Evolutionary conservation across 148 eudicot species (phyloP), one percentile per base, ranked within the genome.

Genomic region (Chenopodium quinoa): DNA sequence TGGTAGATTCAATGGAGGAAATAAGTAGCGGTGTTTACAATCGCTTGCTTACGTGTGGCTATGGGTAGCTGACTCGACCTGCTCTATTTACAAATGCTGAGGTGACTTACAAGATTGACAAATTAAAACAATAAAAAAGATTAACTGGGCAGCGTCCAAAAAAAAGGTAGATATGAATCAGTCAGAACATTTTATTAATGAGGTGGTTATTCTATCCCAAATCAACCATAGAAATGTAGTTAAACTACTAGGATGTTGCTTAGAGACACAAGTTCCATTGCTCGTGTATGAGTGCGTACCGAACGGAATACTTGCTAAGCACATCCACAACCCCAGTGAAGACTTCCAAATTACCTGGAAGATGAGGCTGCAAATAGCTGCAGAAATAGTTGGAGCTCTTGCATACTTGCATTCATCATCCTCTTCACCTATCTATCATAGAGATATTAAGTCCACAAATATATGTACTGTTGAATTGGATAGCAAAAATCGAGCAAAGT

Each of bases 211-310:
- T 62, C 74, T 81, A 17, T 81, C 79, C 58, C 83, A 81, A 23
- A 81, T 81, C 75, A 81, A 81, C 72, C 83, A 81, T 68, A 47
- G 83, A 0, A 82, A 82, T 32, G 75, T 82, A 6, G 84, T 77
- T 71, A 82, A 78, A 31, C 37, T 81, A 6, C 40, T 81, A 64
- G 83, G 83, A 64, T 81, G 83, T 74, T 74, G 78, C 68, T 66
- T 81, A 54, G 83, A 75, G 67, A 81, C 79, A 4, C 79, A 81
- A 75, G 83, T 81, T 75, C 83, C 84, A 13, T 66, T 81, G 31
- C 64, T 75, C 3, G 83, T 81, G 70, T 81, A 81, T n/a, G 83
- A 81, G 79, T 81, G 52, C 29, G 48, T 76, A 50, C 34, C 84
- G 40, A 76, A 76, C 19, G 80, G 84, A 3, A 82, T 76, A 34